Conservation (phyloP, 192 early-diverging fungal genomes). For the Mortierella alpina region DNA sequence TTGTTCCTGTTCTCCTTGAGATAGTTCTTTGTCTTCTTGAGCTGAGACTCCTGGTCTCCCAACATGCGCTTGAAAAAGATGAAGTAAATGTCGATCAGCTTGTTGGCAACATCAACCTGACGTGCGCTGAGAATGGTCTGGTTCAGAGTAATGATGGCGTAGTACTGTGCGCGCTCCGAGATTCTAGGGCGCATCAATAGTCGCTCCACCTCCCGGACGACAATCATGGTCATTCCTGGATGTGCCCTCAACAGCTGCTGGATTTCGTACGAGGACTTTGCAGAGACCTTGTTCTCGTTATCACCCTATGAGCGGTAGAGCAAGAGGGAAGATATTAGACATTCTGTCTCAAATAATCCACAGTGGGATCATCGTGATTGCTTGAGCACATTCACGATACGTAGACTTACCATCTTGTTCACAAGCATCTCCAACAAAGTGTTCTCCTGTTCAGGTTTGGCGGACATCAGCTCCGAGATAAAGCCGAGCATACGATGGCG, state of each 20-base stretch:
- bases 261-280: slow-evolving; percentile 84
- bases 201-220: slow-evolving; percentile 89
- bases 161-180: slow-evolving; percentile 88
- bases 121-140: slow-evolving; percentile 87
- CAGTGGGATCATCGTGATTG: neutral
- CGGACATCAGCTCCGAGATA: slow-evolving; percentile 80
- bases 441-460: slow-evolving; percentile 97
- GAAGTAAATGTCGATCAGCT: slow-evolving; percentile 93
- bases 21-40: slow-evolving; percentile 47
- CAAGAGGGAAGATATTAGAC: neutral
- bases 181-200: slow-evolving; percentile 81
- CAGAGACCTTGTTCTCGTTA: slow-evolving; percentile 85
- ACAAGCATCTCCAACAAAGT: slow-evolving; percentile 92
- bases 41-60: slow-evolving; percentile 56
- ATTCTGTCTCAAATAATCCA: neutral
- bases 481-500: slow-evolving; percentile 82
- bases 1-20: slow-evolving; percentile 56
- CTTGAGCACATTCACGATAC: neutral
- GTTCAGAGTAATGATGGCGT: slow-evolving; percentile 90
- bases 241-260: slow-evolving; percentile 77
- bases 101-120: slow-evolving; percentile 81
- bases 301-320: slow-evolving; percentile 70
- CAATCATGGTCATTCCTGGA: slow-evolving; percentile 91
- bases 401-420: slow-evolving; percentile 81
- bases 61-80: slow-evolving; percentile 87